Percentiles rank a stretch among this genome's conserved stretches.
Conservation (phyloP, 176 grass and related monocot genomes). For the Juncus inflexus region DNA sequence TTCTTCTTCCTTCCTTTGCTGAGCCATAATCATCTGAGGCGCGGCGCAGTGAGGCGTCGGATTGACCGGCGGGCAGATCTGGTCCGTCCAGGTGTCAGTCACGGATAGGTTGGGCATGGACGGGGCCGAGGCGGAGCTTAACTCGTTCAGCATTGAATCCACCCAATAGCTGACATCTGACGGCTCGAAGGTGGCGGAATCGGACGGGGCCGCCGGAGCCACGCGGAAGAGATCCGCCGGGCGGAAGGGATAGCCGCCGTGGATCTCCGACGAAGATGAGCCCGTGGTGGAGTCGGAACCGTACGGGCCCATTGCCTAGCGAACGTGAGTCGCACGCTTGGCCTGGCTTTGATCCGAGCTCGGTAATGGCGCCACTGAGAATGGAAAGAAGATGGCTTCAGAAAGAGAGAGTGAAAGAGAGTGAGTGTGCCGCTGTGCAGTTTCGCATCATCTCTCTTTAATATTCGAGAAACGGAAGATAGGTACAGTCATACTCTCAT, state of each 20-base stretch:
- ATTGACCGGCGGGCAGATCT: conserved; percentile 21
- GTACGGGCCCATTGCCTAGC: conserved; percentile 20
- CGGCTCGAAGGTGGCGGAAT: conserved; percentile 4
- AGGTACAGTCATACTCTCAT: neutral
- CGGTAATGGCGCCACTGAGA: neutral
- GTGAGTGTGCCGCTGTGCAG: conserved; percentile 3
- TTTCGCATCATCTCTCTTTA: conserved; percentile 27
- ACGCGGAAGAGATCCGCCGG: neutral
- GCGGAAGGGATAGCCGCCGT: conserved; percentile 1
- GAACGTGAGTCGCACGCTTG: neutral
- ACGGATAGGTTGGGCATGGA: neutral
- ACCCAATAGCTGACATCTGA: conserved; percentile 23
- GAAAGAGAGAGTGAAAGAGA: neutral
- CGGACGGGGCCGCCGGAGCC: neutral
- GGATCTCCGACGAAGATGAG: conserved; percentile 10
- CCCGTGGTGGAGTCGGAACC: conserved; percentile 9
- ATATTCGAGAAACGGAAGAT: conserved; percentile 22
- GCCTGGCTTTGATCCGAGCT: neutral
- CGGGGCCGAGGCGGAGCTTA: neutral
- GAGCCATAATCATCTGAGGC: conserved; percentile 23
- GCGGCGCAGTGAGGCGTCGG: neutral
- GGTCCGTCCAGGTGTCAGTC: conserved; percentile 5
- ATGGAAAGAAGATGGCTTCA: conserved; percentile 1
- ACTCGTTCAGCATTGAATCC: conserved; percentile 25
- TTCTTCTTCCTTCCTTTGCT: conserved; percentile 58